Percentiles rank a stretch among this genome's conserved stretches.
Conservation (phyloP, 371 early-diverging fungal genomes). For the Mortierella sp. region DNA sequence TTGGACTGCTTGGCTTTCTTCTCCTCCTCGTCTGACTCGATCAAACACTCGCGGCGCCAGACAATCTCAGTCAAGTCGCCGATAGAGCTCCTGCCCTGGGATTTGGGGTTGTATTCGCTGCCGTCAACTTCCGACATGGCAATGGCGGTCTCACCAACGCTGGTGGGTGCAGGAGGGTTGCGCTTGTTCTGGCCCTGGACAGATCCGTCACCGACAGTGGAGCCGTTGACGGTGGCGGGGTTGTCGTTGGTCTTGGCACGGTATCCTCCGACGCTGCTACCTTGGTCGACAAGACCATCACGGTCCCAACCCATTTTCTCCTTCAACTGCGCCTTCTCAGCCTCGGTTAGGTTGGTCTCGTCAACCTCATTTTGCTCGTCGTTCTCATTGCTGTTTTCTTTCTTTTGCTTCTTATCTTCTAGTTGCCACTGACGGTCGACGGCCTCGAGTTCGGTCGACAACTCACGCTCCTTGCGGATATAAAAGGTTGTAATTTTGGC, state of each 20-base stretch:
- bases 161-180: neutral
- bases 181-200: slow-evolving; percentile 16
- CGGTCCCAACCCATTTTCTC: slow-evolving; percentile 55
- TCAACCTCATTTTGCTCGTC: slow-evolving; percentile 30
- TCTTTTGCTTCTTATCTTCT: slow-evolving; percentile 44
- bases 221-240: slow-evolving; percentile 29
- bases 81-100: slow-evolving; percentile 29
- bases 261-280: slow-evolving; percentile 11
- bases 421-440: slow-evolving; percentile 56
- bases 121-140: slow-evolving; percentile 33
- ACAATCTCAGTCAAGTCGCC: slow-evolving; percentile 57
- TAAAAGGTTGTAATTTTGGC: slow-evolving; percentile 88
- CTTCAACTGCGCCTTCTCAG: slow-evolving; percentile 40
- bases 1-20: slow-evolving; percentile 17
- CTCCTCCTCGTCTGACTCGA: slow-evolving; percentile 39
- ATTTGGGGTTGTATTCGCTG: slow-evolving; percentile 41
- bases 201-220: slow-evolving; percentile 37
- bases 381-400: slow-evolving; percentile 35
- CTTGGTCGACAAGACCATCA: slow-evolving; percentile 48
- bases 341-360: slow-evolving; percentile 33
- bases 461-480: slow-evolving; percentile 84
- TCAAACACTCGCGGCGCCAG: slow-evolving; percentile 52
- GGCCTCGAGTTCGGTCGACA: slow-evolving; percentile 73
- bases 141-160: slow-evolving; percentile 19
- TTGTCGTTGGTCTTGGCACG: neutral